phyloP scores from a whole-genome alignment of 208 protist species.

The Naegleria fowleri region DNA sequence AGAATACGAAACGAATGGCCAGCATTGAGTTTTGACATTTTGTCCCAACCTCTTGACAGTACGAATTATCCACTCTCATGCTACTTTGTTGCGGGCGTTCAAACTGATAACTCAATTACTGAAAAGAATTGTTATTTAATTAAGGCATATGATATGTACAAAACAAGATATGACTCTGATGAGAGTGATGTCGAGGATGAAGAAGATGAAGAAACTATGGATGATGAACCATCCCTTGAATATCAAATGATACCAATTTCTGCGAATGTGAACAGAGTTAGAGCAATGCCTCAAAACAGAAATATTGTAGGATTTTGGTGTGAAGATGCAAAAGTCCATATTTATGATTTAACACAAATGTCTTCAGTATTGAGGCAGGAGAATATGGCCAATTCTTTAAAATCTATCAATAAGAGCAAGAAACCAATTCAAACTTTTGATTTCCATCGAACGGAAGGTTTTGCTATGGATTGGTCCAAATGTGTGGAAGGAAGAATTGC shows the following conservation, averaged over 20 bases:
- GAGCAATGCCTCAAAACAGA: constrained; percentile 85
- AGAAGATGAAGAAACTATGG: constrained; percentile 69
- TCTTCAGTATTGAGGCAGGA: constrained; percentile 35
- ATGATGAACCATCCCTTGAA: constrained; percentile 74
- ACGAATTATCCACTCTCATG: constrained; percentile 77
- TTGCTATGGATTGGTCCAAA: constrained; percentile 90
- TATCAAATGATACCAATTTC: constrained; percentile 32
- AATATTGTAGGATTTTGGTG: constrained; percentile 83
- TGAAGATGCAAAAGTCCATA: constrained; percentile 51
- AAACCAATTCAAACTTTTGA: constrained; percentile 50
- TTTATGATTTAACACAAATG: constrained; percentile 39
- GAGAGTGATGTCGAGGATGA: constrained; percentile 75
- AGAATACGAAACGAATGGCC: constrained; percentile 39
- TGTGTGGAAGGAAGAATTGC: constrained; percentile 60
- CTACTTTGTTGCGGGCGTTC: constrained; percentile 86
- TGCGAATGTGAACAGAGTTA: constrained; percentile 64
- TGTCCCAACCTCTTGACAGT: not conserved
- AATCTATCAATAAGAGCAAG: constrained; percentile 51
- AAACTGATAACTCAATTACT: constrained; percentile 66
- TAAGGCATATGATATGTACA: constrained; percentile 78
- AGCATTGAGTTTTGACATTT: constrained; percentile 40
- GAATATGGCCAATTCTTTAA: constrained; percentile 8
- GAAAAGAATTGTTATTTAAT: constrained; percentile 89
- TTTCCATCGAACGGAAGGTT: constrained; percentile 86
- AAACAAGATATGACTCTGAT: constrained; percentile 78